Evolutionary conservation across 495 filamentous ascomycete genomes (phyloP).

Genomic region (Elasticomyces elasticus): DNA sequence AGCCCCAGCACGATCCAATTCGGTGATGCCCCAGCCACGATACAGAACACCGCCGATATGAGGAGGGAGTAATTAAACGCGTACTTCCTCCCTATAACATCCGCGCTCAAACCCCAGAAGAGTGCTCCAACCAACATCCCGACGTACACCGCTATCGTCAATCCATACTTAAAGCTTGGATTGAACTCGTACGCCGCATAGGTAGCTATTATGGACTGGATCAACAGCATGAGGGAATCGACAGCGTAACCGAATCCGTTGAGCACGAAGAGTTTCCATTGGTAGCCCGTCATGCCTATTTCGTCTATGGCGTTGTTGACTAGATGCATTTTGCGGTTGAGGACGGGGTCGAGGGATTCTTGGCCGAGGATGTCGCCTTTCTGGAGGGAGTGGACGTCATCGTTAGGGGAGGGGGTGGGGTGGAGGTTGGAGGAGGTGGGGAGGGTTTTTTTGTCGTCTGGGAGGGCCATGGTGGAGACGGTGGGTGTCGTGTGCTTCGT

Average conservation of each 20-base stretch:
- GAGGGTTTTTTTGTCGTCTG: too few relatives aligned
- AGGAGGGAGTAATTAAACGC: conserved; percentile 46
- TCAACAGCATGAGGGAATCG: conserved; percentile 56
- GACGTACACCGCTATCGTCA: conserved; percentile 53
- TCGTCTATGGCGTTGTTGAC: conserved; percentile 68
- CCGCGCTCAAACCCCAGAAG: conserved; percentile 46
- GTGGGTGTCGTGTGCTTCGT: too few relatives aligned
- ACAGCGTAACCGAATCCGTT: conserved; percentile 57
- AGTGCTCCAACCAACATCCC: conserved; percentile 44
- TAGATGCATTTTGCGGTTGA: conserved; percentile 58
- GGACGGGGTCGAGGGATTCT: conserved; percentile 47
- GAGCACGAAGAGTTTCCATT: conserved; percentile 56
- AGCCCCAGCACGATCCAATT: conserved; percentile 41
- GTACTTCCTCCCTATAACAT: conserved; percentile 45
- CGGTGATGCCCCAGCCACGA: conserved; percentile 41
- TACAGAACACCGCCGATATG: conserved; percentile 39
- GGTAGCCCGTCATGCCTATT: conserved; percentile 59
- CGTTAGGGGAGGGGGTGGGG: not conserved
- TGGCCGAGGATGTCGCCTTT: conserved; percentile 29
- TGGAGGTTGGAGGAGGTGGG: not conserved
- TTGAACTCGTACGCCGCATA: conserved; percentile 51
- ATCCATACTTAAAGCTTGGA: conserved; percentile 41
- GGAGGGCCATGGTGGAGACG: too few relatives aligned
- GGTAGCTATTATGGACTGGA: conserved; percentile 54
- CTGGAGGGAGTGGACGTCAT: conserved; percentile 7